phyloP scores from a whole-genome alignment of 169 alveolate species.

The Plasmodium blacklocki region DNA sequence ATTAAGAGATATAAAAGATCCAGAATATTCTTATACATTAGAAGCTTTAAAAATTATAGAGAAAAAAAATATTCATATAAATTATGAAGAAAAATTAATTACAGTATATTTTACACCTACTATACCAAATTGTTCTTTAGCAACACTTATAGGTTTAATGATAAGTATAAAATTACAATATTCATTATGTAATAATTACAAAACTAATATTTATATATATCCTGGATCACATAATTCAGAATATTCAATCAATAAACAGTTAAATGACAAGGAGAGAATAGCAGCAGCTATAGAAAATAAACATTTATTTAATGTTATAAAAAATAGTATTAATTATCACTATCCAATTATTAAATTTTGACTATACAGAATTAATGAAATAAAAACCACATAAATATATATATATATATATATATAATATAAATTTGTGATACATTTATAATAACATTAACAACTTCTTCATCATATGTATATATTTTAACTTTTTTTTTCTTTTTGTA shows the following conservation, averaged over 20 bases:
- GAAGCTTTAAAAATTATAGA: conserved; percentile 95
- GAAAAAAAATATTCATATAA: conserved; percentile 89
- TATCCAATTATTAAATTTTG: conserved; percentile 45
- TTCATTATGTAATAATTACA: conserved; percentile 90
- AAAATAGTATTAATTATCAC: conserved; percentile 53
- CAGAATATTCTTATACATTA: conserved; percentile 98
- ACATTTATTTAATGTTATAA: conserved; percentile 87
- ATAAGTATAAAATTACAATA: conserved; percentile 93
- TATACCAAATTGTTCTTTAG: conserved; percentile 97
- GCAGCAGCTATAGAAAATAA: conserved; percentile 97
- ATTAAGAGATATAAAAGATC: conserved; percentile 95
- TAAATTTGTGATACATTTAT: no score
- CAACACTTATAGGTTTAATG: conserved; percentile 96
- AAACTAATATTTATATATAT: conserved; percentile 79
- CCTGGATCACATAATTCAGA: conserved; percentile 94
- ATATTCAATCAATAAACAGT: conserved; percentile 93
- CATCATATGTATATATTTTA: no score
- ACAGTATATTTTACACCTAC: conserved; percentile 96
- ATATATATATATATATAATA: not conserved
- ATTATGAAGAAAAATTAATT: conserved; percentile 84
- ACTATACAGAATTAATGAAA: not conserved
- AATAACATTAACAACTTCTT: no score
- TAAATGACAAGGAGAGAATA: conserved; percentile 97
- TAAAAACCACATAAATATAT: not conserved
- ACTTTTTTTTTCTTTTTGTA: no score